Evolutionary conservation across 2,329 filamentous ascomycete species (phyloP), one percentile per base, ranked within the genome.

Genomic region (Zymoseptoria crescenta): DNA sequence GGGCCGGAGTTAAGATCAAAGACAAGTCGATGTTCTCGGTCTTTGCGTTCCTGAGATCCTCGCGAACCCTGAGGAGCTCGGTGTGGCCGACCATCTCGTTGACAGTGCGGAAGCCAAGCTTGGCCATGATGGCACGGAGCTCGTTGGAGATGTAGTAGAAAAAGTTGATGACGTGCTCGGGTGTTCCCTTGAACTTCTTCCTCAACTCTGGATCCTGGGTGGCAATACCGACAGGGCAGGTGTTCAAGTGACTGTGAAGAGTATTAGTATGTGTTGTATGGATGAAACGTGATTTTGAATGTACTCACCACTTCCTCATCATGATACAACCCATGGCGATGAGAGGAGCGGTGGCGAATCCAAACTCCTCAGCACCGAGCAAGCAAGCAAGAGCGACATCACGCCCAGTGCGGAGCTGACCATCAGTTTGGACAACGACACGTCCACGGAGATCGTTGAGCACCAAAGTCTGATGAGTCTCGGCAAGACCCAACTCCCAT

Each of bases 61-160:
- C 92, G 35, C 91, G 86, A 66, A 96, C 87, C 76, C 85, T 89
- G 55, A 97, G 81, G 48, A 88, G 83, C 74, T 97, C 93, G 24
- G 90, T 93, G 66, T 88, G 91, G 20, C 93, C 93, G 69, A 97
- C 90, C 93, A 96, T 96, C 75, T 97, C 93, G 73, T 96, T 97
- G 73, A 97, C 88, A 61, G 89, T 96, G 65, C 93, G 87, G 84
- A 96, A 91, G 66, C 93, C 93, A 69, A 96, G 85, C 77, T 89
- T 91, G 55, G 93, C 92, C 93, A 97, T 96, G 76, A 97, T 96
- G 41, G 92, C 91, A 72, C 93, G 87, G 59, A 97, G 84, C 79
- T 97, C 93, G 72, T 97, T 97, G 67, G 93, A 89, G 56, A 97
- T 83, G 71, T 96, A 97, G 79, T 96, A 97, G 79, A 96, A 96